phyloP scores from a whole-genome alignment of 1,284 basidiomycete genomes.

The Puccinia triticina region DNA sequence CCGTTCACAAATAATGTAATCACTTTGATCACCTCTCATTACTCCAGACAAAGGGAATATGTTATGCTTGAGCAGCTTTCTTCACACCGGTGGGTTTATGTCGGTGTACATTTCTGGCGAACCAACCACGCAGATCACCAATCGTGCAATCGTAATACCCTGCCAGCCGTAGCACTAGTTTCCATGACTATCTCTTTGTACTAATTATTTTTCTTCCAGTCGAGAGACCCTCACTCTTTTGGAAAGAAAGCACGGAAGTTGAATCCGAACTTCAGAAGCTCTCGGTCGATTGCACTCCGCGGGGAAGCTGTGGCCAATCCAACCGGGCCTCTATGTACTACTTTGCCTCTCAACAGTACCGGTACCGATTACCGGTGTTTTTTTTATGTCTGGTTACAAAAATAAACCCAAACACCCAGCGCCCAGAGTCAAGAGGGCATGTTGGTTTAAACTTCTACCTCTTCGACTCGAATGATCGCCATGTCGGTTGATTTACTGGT shows the following conservation, averaged over 20 bases:
- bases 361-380: neutral
- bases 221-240: constrained; percentile 6
- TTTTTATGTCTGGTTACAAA: neutral
- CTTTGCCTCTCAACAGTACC: neutral
- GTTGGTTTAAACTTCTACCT: neutral
- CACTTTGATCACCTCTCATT: neutral
- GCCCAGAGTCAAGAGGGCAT: constrained; percentile 13
- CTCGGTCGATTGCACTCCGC: neutral
- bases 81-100: constrained; percentile 2
- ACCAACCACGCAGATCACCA: neutral
- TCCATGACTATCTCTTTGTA: constrained; percentile 16
- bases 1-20: constrained; percentile 14
- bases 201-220: neutral
- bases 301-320: neutral
- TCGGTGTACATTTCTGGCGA: neutral
- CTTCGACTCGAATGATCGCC: constrained; percentile 1
- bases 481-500: neutral
- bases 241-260: neutral
- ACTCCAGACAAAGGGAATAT: neutral
- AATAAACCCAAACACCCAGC: neutral
- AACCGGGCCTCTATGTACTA: neutral
- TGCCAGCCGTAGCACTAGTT: neutral
- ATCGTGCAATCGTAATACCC: neutral
- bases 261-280: neutral
- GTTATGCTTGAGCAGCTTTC: neutral